Base-by-base conservation (phyloP, 2,329 filamentous ascomycete genomes). In the Aureobasidium mangrovei region DNA sequence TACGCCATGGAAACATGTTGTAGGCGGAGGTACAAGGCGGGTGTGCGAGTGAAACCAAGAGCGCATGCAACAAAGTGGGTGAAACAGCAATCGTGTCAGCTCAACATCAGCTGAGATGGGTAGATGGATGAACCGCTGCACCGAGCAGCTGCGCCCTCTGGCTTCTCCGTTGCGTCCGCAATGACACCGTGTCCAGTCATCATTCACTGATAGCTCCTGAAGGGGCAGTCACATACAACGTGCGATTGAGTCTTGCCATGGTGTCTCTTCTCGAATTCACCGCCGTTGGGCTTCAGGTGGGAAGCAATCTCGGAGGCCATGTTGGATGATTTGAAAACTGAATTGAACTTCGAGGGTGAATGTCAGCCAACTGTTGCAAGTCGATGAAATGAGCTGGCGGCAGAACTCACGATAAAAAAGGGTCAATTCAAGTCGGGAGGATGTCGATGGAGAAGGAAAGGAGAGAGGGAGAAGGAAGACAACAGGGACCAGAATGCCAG, bases 221-320 rank as follows among this genome's bases (percentile, higher is more conserved):
- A 52, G 18, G 36, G 47, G 36, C 4, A 12, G 10, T 35, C 7
- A 83, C 86, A 82, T 74, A 86, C 86, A 82, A 91, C 87, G 73
- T 91, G 86, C 58, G 85, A 89, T 71, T 86, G 85, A 63, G 85
- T 86, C 81, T 91, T 91, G 74, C 86, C 86, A 72, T 91, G 86
- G 69, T 88, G 87, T 69, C 84, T 83, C 63, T 78, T 77, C 63
- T 78, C 74, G 61, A 82, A 77, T 62, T 69, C 73, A 42, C 58
- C 62, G 54, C 69, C 68, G 57, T 73, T 72, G 59, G 83, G 79
- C 80, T 89, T 91, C 65, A 96, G 80, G 78, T 94, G 91, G 41
- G 86, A 78, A 60, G 86, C 83, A 86, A 91, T 91, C 18, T 46
- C 44, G 36, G 53, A 48, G 51, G 41, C 10, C 41, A 46, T 54